Evolutionary conservation across 768 basidiomycete species (phyloP).

Genomic region (Lentinula sp.): DNA sequence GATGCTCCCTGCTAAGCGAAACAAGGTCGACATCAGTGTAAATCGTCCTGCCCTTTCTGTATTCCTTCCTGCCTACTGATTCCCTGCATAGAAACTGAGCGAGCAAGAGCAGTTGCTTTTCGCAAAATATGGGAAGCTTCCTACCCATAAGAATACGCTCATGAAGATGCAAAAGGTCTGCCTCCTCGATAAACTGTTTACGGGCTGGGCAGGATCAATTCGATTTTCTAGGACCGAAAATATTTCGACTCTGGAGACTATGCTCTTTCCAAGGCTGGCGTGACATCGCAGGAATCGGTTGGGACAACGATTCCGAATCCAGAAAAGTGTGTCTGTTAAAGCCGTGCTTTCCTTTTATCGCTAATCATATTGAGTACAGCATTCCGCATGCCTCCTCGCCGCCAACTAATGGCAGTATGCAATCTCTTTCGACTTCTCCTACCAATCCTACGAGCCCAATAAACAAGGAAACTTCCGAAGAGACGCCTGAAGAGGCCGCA

Average conservation of each 20-base stretch:
- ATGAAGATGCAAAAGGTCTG: constrained; percentile 93
- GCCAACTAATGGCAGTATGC: constrained; percentile 41
- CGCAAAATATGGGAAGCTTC: constrained; percentile 90
- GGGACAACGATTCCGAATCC: constrained; percentile 98
- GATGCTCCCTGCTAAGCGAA: constrained; percentile 77
- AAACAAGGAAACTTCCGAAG: constrained; percentile 16
- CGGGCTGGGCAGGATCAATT: constrained; percentile 8
- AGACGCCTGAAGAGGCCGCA: neutral
- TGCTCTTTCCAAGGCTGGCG: constrained; percentile 92
- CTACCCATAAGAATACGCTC: constrained; percentile 88
- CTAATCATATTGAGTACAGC: constrained; percentile 31
- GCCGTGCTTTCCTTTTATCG: neutral
- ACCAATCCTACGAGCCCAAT: constrained; percentile 62
- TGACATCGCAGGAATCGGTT: constrained; percentile 79
- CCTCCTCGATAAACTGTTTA: neutral
- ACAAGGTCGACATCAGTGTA: constrained; percentile 94
- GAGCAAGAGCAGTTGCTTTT: constrained; percentile 94
- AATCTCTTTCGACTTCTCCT: constrained; percentile 65
- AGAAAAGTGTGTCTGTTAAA: constrained; percentile 58
- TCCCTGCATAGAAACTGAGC: constrained; percentile 55
- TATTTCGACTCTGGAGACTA: constrained; percentile 99
- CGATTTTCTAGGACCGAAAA: constrained; percentile 77
- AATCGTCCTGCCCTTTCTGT: constrained; percentile 20
- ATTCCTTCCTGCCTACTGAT: neutral
- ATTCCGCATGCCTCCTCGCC: constrained; percentile 89